A percentile compares a stretch with the other conserved stretches of the same genome.
These are phyloP conservation scores for Fomitopsis serialis DNA, from an alignment of 768 basidiomycete genomes.

Conservation along the genomic window DNA sequence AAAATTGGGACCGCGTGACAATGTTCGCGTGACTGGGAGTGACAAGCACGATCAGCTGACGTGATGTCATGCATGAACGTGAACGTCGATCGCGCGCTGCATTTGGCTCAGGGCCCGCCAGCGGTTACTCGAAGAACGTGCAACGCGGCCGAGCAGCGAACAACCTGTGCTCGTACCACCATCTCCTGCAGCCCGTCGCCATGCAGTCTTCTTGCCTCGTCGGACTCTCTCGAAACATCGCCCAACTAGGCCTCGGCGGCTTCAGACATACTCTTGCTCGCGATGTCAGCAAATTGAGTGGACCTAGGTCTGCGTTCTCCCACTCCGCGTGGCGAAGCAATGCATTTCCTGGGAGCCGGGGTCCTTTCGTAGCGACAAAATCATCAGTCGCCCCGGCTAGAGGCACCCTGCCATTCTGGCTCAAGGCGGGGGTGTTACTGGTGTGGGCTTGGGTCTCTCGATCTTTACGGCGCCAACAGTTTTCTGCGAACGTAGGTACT, in stretches of 20 bases:
- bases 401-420: slow-evolving; percentile 1
- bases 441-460: slow-evolving; percentile 41
- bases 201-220: neutral
- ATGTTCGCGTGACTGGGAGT: neutral
- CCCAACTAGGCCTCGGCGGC: neutral
- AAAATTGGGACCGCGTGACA: slow-evolving; percentile 2
- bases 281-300: no score
- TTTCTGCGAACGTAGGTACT: slow-evolving; percentile 50
- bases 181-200: neutral
- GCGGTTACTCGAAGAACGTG: neutral
- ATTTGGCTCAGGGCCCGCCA: no score
- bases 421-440: slow-evolving; percentile 32
- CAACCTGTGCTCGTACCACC: neutral
- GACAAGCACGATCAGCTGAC: neutral
- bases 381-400: neutral
- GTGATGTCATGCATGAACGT: neutral
- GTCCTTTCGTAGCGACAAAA: no score
- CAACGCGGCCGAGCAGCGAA: neutral
- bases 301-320: neutral
- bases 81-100: neutral
- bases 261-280: neutral
- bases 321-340: neutral
- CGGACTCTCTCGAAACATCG: neutral
- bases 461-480: slow-evolving; percentile 30
- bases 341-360: neutral